These are phyloP conservation scores for Mycena rebaudengoi DNA, from an alignment of 768 basidiomycete species.

Conservation along the genomic window DNA sequence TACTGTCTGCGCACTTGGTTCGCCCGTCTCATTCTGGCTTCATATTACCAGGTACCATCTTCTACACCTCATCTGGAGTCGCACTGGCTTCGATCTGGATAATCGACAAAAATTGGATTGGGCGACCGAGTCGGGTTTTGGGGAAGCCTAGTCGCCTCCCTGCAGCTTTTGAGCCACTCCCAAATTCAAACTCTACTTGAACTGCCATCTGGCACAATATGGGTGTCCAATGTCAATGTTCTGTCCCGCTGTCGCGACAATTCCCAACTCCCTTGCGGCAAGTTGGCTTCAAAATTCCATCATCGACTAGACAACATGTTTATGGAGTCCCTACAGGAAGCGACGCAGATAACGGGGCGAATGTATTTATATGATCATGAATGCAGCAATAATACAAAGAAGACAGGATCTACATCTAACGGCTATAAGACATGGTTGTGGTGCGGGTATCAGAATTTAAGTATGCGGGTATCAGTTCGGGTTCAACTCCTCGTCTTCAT, in stretches of 20 bases:
- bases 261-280: constrained; percentile 72
- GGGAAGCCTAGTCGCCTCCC: constrained; percentile 65
- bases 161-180: constrained; percentile 52
- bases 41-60: constrained; percentile 66
- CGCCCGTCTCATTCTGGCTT: constrained; percentile 71
- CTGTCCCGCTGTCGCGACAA: constrained; percentile 69
- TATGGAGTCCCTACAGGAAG: constrained; percentile 36
- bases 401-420: constrained; percentile 7
- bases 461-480: neutral
- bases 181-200: neutral
- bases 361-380: too few relatives aligned
- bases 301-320: constrained; percentile 23
- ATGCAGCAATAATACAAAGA: constrained; percentile 39
- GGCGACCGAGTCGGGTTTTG: constrained; percentile 81
- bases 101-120: constrained; percentile 63
- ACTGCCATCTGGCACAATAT: constrained; percentile 35
- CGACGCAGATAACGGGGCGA: constrained; percentile 48
- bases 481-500: constrained; percentile 59
- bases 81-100: constrained; percentile 47
- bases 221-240: constrained; percentile 76
- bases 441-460: neutral
- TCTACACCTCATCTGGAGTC: neutral
- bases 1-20: constrained; percentile 85
- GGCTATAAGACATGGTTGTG: neutral
- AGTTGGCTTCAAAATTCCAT: constrained; percentile 37